Base-by-base conservation (phyloP, 805 yeast species). In the Suhomyces sp. region DNA sequence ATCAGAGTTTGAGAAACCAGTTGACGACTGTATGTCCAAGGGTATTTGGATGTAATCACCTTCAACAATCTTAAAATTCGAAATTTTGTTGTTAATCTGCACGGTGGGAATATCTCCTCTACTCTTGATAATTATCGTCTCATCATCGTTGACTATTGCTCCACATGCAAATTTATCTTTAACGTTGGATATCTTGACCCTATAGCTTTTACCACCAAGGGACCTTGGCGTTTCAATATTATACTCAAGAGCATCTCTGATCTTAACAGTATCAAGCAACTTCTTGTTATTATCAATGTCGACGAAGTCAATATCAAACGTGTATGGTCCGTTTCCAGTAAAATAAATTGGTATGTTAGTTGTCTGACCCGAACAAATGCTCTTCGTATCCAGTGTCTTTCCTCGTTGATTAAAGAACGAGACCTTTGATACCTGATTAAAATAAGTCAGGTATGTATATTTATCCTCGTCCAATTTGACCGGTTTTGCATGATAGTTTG, bases 311-410 rank as follows among this genome's bases (percentile, higher is more conserved):
- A 88, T 90, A 15, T 67, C 69, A 35, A 93, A 67, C 2, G 74
- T 64, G 47, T 83, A 87, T 4, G 98, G 98, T 0, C 83, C 76
- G 44, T 80, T 79, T 10, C 99, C 99, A 31, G 75, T 78, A 15
- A 93, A 72, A 7, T 56, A 53, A 4, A 91, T 69, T 0, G 82
- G 80, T 4, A 84, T 59, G 2, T 37, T 31, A 0, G 52, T 47
- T 11, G 44, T 32, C 9, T 57, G 56, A 6, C 61, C 66, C 25
- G 47, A 54, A 44, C 74, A 68, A 16, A 59, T 42, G 8, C 41
- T 43, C 17, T 60, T 39, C 2, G 39, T 39, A 23, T 56, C 51
- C 2, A 45, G 35, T 1, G 31, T 38, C 3, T 43, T 27, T 4
- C 35, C 41, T n/a, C 33, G 32, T 9, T 35, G 39, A 12, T 50